Percentiles rank a stretch among this genome's conserved stretches.
Conservation (phyloP, 2,329 filamentous ascomycete genomes). For the Cercospora brassicicola region DNA sequence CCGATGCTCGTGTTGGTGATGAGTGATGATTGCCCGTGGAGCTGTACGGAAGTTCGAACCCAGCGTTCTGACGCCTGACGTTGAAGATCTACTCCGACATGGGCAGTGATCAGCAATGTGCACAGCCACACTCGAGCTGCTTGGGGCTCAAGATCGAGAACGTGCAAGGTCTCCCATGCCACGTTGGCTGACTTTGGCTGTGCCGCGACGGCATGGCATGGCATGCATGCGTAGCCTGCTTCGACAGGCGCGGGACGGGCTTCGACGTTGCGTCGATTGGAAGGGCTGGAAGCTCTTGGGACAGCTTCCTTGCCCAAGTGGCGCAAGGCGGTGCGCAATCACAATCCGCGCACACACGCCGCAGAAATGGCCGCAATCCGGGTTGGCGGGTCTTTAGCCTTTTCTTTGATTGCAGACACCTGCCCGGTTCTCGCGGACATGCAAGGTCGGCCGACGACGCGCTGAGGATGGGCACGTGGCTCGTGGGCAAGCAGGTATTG, state of each 20-base stretch:
- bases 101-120: slow-evolving; percentile 7
- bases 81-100: slow-evolving; percentile 11
- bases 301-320: neutral
- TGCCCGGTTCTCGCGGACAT: slow-evolving; percentile 3
- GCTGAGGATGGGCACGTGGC: neutral
- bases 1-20: neutral
- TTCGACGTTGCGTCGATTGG: slow-evolving; percentile 7
- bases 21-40: neutral
- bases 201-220: slow-evolving; percentile 10
- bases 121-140: slow-evolving; percentile 9
- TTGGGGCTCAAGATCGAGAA: slow-evolving; percentile 9
- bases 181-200: slow-evolving; percentile 4
- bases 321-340: slow-evolving; percentile 2
- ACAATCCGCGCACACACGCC: neutral
- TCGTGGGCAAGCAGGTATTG: neutral
- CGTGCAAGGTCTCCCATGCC: slow-evolving; percentile 15
- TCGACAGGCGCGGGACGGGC: slow-evolving; percentile 1
- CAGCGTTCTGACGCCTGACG: slow-evolving; percentile 13
- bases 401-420: neutral
- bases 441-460: neutral
- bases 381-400: slow-evolving; percentile 12
- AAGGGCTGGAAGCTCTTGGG: slow-evolving; percentile 2
- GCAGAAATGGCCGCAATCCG: neutral
- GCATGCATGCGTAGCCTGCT: slow-evolving; percentile 9
- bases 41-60: slow-evolving; percentile 1